A percentile compares a stretch with the other conserved stretches of the same genome.
Conservation (phyloP, 1,284 basidiomycete species). For the Salmacisia buchloeana region DNA sequence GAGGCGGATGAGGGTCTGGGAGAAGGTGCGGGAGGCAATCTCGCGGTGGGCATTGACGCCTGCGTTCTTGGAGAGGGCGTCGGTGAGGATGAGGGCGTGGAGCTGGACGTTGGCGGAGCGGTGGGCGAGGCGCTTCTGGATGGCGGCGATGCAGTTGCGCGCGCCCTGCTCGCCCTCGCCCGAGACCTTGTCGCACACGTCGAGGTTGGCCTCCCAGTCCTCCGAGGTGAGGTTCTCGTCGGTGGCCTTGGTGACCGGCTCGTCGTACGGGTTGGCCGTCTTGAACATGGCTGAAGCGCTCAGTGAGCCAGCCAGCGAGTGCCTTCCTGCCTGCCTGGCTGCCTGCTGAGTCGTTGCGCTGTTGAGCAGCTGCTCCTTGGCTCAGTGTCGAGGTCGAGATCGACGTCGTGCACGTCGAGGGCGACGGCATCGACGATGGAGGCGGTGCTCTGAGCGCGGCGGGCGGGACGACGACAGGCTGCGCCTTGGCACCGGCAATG, state of each 20-base stretch:
- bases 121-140: constrained; percentile 85
- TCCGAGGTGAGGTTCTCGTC: constrained; percentile 89
- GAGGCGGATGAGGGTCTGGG: constrained; percentile 75
- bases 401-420: background rate
- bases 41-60: constrained; percentile 75
- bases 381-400: background rate
- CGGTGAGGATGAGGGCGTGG: constrained; percentile 65
- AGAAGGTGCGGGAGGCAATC: constrained; percentile 83
- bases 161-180: constrained; percentile 74
- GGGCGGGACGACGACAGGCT: background rate
- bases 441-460: background rate
- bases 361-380: background rate
- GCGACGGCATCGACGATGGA: background rate
- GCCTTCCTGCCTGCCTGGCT: background rate
- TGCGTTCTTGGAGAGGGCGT: constrained; percentile 72
- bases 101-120: constrained; percentile 95
- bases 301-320: background rate
- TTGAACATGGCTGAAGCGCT: constrained; percentile 31
- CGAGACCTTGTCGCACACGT: constrained; percentile 90
- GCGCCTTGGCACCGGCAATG: background rate
- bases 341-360: background rate
- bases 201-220: constrained; percentile 92
- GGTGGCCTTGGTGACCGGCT: constrained; percentile 86
- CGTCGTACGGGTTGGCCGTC: constrained; percentile 76
- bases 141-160: constrained; percentile 72